Percentiles rank a stretch among this genome's conserved stretches.
These are phyloP conservation scores for Scheffersomyces stipitis DNA, from an alignment of 805 yeast genomes.

Conservation along the genomic window DNA sequence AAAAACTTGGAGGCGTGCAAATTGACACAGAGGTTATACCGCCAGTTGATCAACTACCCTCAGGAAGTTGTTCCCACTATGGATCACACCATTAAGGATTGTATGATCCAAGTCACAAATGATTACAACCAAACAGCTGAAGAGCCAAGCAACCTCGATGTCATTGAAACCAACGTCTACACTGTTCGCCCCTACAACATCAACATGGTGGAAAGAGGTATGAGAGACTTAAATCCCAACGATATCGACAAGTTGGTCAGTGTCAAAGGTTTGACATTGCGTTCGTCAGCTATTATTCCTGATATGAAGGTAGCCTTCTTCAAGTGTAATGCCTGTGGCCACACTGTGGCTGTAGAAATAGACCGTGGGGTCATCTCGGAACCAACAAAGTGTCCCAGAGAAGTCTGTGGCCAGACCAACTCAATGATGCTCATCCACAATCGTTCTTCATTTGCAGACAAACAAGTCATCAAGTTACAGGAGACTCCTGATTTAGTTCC, in stretches of 20 bases:
- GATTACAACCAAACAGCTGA: constrained; percentile 40
- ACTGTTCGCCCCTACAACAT: constrained; percentile 89
- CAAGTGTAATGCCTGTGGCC: constrained; percentile 93
- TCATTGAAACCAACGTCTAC: constrained; percentile 77
- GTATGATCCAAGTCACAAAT: constrained; percentile 71
- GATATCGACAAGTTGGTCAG: constrained; percentile 80
- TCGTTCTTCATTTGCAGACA: constrained; percentile 90
- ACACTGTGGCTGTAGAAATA: constrained; percentile 85
- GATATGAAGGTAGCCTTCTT: constrained; percentile 98
- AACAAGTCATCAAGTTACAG: constrained; percentile 90
- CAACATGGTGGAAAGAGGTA: constrained; percentile 45
- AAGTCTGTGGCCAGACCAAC: constrained; percentile 74
- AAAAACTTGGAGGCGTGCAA: constrained; percentile 74
- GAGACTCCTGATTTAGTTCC: constrained; percentile 97
- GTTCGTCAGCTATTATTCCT: constrained; percentile 90
- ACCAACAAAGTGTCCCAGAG: constrained; percentile 91
- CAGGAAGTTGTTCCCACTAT: constrained; percentile 96
- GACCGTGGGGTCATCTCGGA: constrained; percentile 94
- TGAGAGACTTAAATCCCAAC: constrained; percentile 18
- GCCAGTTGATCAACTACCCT: constrained; percentile 88
- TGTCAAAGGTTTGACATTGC: constrained; percentile 84
- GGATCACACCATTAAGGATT: constrained; percentile 94
- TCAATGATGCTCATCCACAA: constrained; percentile 92
- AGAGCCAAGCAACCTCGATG: constrained; percentile 46
- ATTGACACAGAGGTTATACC: constrained; percentile 73